Conservation (phyloP, 352 stramenopile genomes). For the Phytophthora fragariaefolia region DNA sequence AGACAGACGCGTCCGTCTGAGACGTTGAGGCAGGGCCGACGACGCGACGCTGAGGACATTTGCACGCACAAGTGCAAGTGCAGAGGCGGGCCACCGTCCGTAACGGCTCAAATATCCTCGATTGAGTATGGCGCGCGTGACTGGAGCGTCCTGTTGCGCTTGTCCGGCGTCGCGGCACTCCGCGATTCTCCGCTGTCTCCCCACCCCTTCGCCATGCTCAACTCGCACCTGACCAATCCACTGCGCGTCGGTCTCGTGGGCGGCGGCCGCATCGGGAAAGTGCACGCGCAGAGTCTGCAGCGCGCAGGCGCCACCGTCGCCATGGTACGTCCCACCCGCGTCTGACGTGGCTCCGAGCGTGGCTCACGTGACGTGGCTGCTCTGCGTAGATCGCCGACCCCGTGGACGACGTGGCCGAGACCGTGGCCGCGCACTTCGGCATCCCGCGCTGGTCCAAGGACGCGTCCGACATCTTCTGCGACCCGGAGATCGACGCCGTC, state of each 20-base stretch:
- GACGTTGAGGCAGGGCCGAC: no score
- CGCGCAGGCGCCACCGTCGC: constrained; percentile 49
- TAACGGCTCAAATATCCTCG: background rate
- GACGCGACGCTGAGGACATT: constrained; percentile 9
- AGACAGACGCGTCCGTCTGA: no score
- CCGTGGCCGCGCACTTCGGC: constrained; percentile 39
- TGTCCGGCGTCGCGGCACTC: constrained; percentile 21
- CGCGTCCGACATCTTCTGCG: constrained; percentile 91
- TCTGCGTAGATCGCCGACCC: constrained; percentile 51
- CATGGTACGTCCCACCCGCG: constrained; percentile 26
- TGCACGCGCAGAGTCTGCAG: constrained; percentile 66
- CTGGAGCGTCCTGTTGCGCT: constrained; percentile 19
- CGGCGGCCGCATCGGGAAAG: constrained; percentile 66
- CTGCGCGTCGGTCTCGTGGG: constrained; percentile 74
- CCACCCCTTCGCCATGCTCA: constrained; percentile 30
- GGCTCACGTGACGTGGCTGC: background rate
- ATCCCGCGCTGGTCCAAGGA: constrained; percentile 64
- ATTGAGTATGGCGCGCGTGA: background rate
- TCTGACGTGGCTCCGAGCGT: background rate
- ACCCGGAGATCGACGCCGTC: constrained; percentile 94
- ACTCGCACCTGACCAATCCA: constrained; percentile 33
- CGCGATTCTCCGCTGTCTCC: constrained; percentile 11
- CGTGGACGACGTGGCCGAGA: constrained; percentile 29
- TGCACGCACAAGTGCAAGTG: no score
- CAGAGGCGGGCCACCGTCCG: no score